Conservation (phyloP, 2,329 filamentous ascomycete species). For the Penicillium expansum region DNA sequence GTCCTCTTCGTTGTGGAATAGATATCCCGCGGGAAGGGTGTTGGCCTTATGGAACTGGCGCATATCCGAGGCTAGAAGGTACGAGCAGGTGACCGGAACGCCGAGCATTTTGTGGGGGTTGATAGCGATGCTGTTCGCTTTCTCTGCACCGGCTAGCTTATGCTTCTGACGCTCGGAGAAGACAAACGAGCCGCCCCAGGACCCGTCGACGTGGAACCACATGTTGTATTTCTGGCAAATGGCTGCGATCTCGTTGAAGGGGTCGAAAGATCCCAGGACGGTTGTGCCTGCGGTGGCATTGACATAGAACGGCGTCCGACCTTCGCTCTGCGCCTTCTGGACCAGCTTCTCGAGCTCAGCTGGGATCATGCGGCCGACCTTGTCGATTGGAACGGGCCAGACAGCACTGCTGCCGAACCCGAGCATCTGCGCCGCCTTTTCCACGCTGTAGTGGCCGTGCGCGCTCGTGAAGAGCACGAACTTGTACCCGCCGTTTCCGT, state of each 20-base stretch:
- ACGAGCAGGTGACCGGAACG: constrained; percentile 85
- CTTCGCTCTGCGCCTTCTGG: constrained; percentile 58
- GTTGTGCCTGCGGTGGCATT: constrained; percentile 96
- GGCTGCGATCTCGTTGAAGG: constrained; percentile 65
- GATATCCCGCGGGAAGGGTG: constrained; percentile 80
- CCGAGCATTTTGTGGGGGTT: constrained; percentile 99
- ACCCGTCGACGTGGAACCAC: constrained; percentile 92
- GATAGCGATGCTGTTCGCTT: constrained; percentile 78
- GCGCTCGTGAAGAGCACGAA: constrained; percentile 85
- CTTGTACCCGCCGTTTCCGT: constrained; percentile 62
- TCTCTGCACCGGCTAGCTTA: constrained; percentile 67
- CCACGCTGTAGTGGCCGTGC: constrained; percentile 91
- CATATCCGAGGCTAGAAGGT: constrained; percentile 76
- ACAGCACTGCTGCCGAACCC: constrained; percentile 77
- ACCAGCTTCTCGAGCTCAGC: constrained; percentile 63
- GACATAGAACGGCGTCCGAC: constrained; percentile 85
- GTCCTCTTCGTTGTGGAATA: constrained; percentile 64
- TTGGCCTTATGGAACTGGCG: constrained; percentile 77
- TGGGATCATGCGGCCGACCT: constrained; percentile 67
- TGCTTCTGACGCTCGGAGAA: constrained; percentile 65
- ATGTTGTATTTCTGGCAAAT: constrained; percentile 70
- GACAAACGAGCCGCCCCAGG: constrained; percentile 81
- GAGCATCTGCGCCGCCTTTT: constrained; percentile 89
- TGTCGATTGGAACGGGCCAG: constrained; percentile 71
- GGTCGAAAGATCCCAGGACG: constrained; percentile 85